Percentiles rank a stretch among this genome's conserved stretches.
phyloP scores from a whole-genome alignment of 768 basidiomycete species.

The Lactarius deliciosus region DNA sequence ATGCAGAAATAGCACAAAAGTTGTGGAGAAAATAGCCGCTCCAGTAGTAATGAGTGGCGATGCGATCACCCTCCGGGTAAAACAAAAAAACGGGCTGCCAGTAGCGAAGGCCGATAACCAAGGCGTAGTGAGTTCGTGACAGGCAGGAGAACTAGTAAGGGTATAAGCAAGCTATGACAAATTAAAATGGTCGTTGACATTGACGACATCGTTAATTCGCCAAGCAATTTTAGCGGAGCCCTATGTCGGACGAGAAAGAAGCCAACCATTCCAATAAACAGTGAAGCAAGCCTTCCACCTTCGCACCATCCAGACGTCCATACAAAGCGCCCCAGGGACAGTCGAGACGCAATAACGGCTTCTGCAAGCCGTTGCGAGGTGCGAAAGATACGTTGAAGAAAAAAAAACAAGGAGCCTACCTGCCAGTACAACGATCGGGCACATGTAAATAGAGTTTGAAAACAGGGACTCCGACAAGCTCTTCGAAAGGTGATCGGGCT shows the following conservation, averaged over 20 bases:
- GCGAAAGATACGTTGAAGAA: slow-evolving; percentile 7
- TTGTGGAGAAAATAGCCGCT: slow-evolving; percentile 13
- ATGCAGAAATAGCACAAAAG: slow-evolving; percentile 1
- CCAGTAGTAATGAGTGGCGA: background rate
- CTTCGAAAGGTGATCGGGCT: slow-evolving; percentile 5
- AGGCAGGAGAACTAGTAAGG: background rate
- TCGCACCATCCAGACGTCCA: background rate
- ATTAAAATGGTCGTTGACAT: background rate
- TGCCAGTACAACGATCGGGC: background rate
- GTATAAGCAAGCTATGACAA: background rate
- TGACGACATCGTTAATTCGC: background rate
- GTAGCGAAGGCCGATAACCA: background rate
- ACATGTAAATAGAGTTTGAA: slow-evolving; percentile 15
- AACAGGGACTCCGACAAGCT: slow-evolving; percentile 18
- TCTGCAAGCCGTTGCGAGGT: background rate
- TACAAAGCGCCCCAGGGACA: background rate
- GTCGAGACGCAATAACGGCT: background rate
- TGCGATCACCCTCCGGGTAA: background rate
- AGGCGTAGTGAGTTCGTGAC: background rate
- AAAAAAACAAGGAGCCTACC: slow-evolving; percentile 9
- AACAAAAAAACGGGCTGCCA: background rate
- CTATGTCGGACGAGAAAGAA: no score
- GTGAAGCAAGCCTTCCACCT: background rate
- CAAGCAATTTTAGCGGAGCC: background rate
- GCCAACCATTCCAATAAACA: background rate